Evolutionary conservation across 169 alveolate genomes (phyloP).

Genomic region (Eimeria maxima): DNA sequence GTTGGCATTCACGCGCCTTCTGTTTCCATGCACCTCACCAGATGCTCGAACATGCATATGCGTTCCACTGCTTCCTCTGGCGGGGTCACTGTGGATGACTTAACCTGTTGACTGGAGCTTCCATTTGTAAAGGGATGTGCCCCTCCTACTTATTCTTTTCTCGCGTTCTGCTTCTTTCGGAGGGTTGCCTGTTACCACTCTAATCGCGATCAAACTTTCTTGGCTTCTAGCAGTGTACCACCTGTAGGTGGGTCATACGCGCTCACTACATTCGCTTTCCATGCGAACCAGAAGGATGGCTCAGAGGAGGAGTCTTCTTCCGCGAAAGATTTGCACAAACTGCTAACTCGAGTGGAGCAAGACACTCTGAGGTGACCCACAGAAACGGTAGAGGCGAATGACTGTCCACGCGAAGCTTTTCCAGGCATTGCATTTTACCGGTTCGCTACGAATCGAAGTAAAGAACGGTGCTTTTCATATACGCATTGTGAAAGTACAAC

Average conservation of each 20-base stretch:
- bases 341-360: constrained; percentile 49
- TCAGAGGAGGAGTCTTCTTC: constrained; percentile 18
- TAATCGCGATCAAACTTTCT: not conserved
- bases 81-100: not conserved
- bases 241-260: constrained; percentile 12
- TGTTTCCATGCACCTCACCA: not conserved
- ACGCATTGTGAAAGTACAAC: not conserved
- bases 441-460: not conserved
- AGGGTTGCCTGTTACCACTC: not conserved
- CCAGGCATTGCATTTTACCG: not conserved
- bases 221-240: not conserved
- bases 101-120: not conserved
- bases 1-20: constrained; percentile 39
- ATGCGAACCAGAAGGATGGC: not conserved
- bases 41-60: not conserved
- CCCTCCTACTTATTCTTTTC: not conserved
- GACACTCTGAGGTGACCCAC: constrained; percentile 58
- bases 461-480: not conserved
- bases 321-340: constrained; percentile 6
- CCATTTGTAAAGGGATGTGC: not conserved
- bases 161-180: not conserved
- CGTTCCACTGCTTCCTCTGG: not conserved
- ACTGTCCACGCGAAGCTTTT: not conserved
- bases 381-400: not conserved
- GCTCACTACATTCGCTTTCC: not conserved